Evolutionary conservation across 2,329 filamentous ascomycete genomes (phyloP).

Genomic region (Endocalyx cinctus): DNA sequence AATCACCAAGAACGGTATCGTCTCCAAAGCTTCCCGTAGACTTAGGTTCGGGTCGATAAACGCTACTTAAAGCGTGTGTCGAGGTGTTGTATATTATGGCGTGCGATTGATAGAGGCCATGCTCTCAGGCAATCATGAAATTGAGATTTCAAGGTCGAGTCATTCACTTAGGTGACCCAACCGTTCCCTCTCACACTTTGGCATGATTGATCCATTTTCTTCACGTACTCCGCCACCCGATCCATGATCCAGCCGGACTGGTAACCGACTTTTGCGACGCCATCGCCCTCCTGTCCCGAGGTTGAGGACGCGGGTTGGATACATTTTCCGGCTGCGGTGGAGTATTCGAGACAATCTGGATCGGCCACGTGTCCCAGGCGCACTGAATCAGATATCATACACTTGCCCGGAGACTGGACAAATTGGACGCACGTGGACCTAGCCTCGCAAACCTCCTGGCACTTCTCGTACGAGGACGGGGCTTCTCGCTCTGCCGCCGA

Average conservation of each 20-base stretch:
- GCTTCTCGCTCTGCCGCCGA: slow-evolving; percentile 1
- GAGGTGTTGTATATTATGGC: too few species aligned
- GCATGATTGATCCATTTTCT: slow-evolving; percentile 26
- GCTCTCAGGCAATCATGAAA: too few species aligned
- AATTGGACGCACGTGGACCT: slow-evolving; percentile 4
- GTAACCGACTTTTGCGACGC: slow-evolving; percentile 15
- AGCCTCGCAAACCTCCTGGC: not conserved
- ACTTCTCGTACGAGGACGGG: slow-evolving; percentile 1
- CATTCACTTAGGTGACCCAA: too few species aligned
- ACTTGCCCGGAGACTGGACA: not conserved
- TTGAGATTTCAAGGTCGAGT: too few species aligned
- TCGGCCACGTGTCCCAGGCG: slow-evolving; percentile 1
- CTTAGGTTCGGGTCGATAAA: too few species aligned
- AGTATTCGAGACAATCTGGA: slow-evolving; percentile 1
- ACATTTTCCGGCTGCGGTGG: slow-evolving; percentile 5
- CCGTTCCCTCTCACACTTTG: too few species aligned
- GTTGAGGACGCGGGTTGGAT: too few species aligned
- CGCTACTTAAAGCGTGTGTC: too few species aligned
- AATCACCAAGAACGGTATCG: too few species aligned
- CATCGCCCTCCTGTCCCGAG: too few species aligned
- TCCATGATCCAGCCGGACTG: slow-evolving; percentile 29
- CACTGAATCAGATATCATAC: slow-evolving; percentile 3
- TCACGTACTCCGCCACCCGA: slow-evolving; percentile 20
- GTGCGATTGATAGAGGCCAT: too few species aligned
- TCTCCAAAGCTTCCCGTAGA: too few species aligned